A percentile compares a stretch with the other conserved stretches of the same genome.
These are phyloP conservation scores for Scutellospora calospora DNA, from an alignment of 371 early-diverging fungal genomes.

Conservation along the genomic window DNA sequence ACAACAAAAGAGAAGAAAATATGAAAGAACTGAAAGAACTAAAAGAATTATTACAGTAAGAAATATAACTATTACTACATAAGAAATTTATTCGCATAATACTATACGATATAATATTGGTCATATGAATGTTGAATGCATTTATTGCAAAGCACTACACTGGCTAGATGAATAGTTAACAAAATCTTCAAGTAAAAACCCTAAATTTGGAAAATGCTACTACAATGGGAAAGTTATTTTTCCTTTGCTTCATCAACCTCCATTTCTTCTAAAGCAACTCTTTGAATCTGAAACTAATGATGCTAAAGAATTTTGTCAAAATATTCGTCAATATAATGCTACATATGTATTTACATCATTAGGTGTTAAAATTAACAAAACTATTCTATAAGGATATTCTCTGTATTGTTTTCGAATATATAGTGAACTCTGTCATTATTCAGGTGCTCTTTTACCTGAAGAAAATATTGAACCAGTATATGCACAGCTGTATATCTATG, in stretches of 20 bases:
- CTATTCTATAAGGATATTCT: no score
- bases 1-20: no score
- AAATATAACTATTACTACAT: no score
- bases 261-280: not conserved
- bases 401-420: constrained; percentile 43
- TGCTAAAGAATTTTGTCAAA: constrained; percentile 30
- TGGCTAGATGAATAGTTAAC: constrained; percentile 19
- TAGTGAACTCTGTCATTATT: constrained; percentile 39
- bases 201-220: constrained; percentile 1
- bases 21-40: no score
- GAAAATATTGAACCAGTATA: not conserved
- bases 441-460: constrained; percentile 24
- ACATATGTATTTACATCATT: no score
- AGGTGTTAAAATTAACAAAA: constrained; percentile 18
- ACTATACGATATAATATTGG: constrained; percentile 16
- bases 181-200: not conserved
- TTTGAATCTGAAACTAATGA: not conserved
- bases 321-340: constrained; percentile 13
- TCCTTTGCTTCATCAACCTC: not conserved
- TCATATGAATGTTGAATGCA: constrained; percentile 22
- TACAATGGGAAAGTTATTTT: constrained; percentile 9
- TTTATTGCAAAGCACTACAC: constrained; percentile 16
- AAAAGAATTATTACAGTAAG: no score
- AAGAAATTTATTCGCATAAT: no score
- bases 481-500: constrained; percentile 44